Conservation (phyloP, 2,329 filamentous ascomycete species). For the Pseudogymnoascus sp. region DNA sequence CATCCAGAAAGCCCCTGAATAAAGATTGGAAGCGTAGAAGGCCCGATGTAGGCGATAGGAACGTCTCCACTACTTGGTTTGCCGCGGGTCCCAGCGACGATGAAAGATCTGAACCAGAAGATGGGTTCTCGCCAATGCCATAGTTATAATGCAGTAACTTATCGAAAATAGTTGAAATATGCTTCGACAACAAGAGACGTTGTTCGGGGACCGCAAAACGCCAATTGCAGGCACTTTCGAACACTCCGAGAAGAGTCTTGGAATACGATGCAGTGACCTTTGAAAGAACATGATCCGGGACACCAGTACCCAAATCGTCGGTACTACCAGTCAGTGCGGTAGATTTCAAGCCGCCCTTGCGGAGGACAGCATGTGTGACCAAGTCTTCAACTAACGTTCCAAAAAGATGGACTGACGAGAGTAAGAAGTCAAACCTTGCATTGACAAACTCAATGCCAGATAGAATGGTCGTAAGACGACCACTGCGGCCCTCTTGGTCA, state of each 20-base stretch:
- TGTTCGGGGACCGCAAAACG: slow-evolving; percentile 65
- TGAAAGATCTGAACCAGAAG: slow-evolving; percentile 36
- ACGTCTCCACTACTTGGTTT: slow-evolving; percentile 67
- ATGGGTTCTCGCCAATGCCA: slow-evolving; percentile 58
- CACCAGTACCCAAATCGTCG: slow-evolving; percentile 57
- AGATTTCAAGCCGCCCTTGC: slow-evolving; percentile 50
- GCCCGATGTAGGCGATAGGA: slow-evolving; percentile 62
- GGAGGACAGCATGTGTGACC: slow-evolving; percentile 59
- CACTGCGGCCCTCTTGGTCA: slow-evolving; percentile 66
- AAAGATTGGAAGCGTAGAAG: slow-evolving; percentile 72
- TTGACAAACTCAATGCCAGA: slow-evolving; percentile 74
- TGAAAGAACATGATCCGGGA: slow-evolving; percentile 70
- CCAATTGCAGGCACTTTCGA: slow-evolving; percentile 83
- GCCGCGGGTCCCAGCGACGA: slow-evolving; percentile 60
- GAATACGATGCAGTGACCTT: slow-evolving; percentile 66
- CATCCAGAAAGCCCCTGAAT: slow-evolving; percentile 59
- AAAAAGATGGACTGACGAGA: slow-evolving; percentile 67
- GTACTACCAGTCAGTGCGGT: slow-evolving; percentile 39
- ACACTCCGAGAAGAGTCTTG: slow-evolving; percentile 70
- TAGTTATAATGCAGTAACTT: slow-evolving; percentile 66
- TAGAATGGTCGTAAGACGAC: slow-evolving; percentile 69
- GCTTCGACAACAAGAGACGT: slow-evolving; percentile 59
- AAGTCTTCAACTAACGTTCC: slow-evolving; percentile 69
- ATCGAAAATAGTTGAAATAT: slow-evolving; percentile 63
- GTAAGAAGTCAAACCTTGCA: slow-evolving; percentile 70